Evolutionary conservation across 108 stramenopile genomes (phyloP), one percentile per base, ranked within the genome.

Genomic region (Skeletonema grethae): DNA sequence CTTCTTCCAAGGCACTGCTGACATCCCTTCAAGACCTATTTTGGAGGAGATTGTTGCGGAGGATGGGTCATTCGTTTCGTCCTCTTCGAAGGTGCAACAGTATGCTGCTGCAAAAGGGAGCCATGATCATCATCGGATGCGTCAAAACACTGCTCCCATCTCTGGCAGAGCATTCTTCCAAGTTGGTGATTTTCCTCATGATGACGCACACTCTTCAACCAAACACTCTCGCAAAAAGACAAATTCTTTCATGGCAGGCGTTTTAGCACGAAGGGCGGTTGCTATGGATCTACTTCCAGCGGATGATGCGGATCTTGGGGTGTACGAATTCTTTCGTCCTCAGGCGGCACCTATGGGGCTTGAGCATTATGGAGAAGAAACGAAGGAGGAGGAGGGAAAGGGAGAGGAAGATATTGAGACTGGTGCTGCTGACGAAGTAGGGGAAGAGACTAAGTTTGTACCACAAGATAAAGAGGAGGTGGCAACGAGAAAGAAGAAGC

Each of bases 261-360:
- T 86, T 32, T 39, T 86, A 9, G 64, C 79, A 1, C 63, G 85
- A 25, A 70, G 70, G 30, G 82, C 82, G 18, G 85, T 83, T 29
- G 71, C 67, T 39, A 61, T 86, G 61, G 85, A 86, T 67, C 62
- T 86, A 50, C 59, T 83, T 35, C 77, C 82, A 15, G 69, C 85
- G 24, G 73, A 79, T 50, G 82, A 79, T 34, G 77, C 73, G 25
- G 59, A 60, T 13, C 43, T 66, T 12, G 55, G 65, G 16, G 25
- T 82, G n/a, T 62, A 58, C 16, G 58, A 66, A 41, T 53, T 64
- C 67, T 78, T 73, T 13, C 31, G 28, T 58, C 68, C 16, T 22
- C 50, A 50, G 13, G 68, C 70, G 38, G 38, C 34, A 48, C 62
- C 63, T 8, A 20, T 30, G n/a, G 38, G 58, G 32, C 65, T 58